phyloP scores from a whole-genome alignment of 1,139 yeast species.

The Debaryomycetaceae sp. region DNA sequence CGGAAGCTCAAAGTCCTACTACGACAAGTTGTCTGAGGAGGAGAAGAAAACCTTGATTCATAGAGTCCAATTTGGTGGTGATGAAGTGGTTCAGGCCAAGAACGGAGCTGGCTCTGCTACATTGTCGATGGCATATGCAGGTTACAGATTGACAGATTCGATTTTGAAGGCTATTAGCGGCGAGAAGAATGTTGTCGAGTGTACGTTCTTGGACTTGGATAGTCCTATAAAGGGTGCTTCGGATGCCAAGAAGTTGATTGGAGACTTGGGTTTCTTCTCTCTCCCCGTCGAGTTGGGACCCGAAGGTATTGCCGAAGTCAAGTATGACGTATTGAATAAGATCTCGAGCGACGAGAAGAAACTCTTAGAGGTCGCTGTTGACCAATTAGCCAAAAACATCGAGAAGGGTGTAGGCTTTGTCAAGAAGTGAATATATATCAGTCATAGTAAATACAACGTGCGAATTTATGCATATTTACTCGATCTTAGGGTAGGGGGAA shows the following conservation, averaged over 20 bases:
- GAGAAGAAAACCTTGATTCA: conserved; percentile 71
- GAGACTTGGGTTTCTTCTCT: conserved; percentile 90
- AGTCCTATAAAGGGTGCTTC: conserved; percentile 52
- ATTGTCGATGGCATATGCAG: conserved; percentile 97
- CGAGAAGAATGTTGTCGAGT: conserved; percentile 54
- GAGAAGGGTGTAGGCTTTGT: conserved; percentile 62
- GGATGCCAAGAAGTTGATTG: conserved; percentile 71
- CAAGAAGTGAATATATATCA: conserved; percentile 14
- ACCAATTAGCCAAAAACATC: conserved; percentile 72
- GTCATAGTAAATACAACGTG: background rate
- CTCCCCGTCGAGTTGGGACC: conserved; percentile 88
- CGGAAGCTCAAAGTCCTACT: conserved; percentile 44
- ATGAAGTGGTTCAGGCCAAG: conserved; percentile 97
- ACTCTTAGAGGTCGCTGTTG: conserved; percentile 76
- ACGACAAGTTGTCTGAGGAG: conserved; percentile 46
- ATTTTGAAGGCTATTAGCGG: conserved; percentile 77
- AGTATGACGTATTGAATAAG: conserved; percentile 49
- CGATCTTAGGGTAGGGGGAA: too few species aligned
- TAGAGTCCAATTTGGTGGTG: conserved; percentile 98
- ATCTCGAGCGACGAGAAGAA: conserved; percentile 62
- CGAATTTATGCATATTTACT: background rate
- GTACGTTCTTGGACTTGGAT: conserved; percentile 59
- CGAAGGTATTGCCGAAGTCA: conserved; percentile 75
- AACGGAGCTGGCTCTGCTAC: conserved; percentile 99
- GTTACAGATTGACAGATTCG: conserved; percentile 89